phyloP scores from a whole-genome alignment of 2,329 filamentous ascomycete species.

The Phoma sp. region DNA sequence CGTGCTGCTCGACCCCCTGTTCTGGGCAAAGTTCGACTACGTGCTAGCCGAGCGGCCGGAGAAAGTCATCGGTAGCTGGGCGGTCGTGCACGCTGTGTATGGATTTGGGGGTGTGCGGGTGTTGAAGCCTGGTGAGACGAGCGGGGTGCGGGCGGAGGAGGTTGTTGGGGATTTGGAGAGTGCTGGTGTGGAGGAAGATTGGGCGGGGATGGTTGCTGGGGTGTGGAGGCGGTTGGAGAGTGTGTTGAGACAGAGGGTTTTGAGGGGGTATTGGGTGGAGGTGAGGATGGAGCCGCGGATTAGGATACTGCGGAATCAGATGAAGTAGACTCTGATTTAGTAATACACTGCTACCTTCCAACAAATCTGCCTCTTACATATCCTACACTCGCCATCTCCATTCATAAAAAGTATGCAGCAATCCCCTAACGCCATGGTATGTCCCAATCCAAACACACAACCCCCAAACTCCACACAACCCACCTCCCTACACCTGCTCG shows the following conservation, averaged over 20 bases:
- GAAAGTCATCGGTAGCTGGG: constrained; percentile 59
- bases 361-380: not conserved
- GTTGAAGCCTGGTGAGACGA: constrained; percentile 52
- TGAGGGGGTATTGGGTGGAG: constrained; percentile 62
- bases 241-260: constrained; percentile 43
- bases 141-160: constrained; percentile 22
- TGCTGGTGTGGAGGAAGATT: constrained; percentile 20
- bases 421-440: not conserved
- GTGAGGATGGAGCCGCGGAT: constrained; percentile 61
- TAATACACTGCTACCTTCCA: not conserved
- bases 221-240: constrained; percentile 41
- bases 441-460: constrained; percentile 4
- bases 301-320: constrained; percentile 54
- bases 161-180: constrained; percentile 21
- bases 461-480: not conserved
- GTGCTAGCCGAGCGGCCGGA: constrained; percentile 61
- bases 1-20: constrained; percentile 55
- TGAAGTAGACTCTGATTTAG: constrained; percentile 14
- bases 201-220: constrained; percentile 27
- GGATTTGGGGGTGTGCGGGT: constrained; percentile 59
- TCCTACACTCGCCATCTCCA: not conserved
- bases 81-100: constrained; percentile 56
- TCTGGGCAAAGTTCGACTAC: constrained; percentile 67
- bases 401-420: not conserved
- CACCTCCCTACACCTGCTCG: not conserved